phyloP scores from a whole-genome alignment of 1,284 basidiomycete genomes.

The Rhodotorula sp. region DNA sequence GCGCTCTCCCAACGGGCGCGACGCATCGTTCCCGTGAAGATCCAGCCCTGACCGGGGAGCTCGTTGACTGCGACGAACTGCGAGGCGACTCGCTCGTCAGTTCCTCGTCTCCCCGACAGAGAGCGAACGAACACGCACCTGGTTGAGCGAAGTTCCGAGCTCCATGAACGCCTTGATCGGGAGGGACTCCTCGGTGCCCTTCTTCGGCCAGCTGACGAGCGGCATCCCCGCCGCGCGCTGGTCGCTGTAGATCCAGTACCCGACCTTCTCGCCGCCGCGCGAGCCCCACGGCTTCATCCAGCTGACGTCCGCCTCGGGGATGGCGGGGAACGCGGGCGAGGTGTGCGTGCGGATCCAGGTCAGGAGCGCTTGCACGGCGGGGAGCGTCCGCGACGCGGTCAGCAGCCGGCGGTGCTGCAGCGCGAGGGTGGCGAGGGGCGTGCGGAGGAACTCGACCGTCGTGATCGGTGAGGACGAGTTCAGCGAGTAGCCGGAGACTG shows the following conservation, averaged over 20 bases:
- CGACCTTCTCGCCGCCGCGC: not conserved
- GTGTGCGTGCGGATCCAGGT: not conserved
- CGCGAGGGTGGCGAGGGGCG: not conserved
- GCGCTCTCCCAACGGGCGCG: not conserved
- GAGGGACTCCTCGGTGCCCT: not conserved
- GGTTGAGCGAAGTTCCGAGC: not conserved
- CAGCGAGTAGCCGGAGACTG: not conserved
- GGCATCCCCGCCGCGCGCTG: not conserved
- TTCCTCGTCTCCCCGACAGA: not conserved
- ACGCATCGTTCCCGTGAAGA: not conserved
- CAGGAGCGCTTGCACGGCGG: not conserved
- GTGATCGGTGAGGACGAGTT: not conserved
- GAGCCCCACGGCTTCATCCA: not conserved
- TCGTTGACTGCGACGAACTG: too few species aligned
- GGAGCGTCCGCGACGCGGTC: not conserved
- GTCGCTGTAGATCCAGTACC: not conserved
- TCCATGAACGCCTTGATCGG: not conserved
- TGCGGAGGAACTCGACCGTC: not conserved
- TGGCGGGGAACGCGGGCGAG: not conserved
- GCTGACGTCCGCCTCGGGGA: not conserved
- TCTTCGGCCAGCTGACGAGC: not conserved
- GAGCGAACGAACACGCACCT: too few species aligned
- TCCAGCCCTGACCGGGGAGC: not conserved
- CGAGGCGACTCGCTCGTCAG: not conserved
- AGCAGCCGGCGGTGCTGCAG: conserved; percentile 4